Base-by-base conservation (phyloP, 1,139 yeast genomes). In the Pichia sp. region DNA sequence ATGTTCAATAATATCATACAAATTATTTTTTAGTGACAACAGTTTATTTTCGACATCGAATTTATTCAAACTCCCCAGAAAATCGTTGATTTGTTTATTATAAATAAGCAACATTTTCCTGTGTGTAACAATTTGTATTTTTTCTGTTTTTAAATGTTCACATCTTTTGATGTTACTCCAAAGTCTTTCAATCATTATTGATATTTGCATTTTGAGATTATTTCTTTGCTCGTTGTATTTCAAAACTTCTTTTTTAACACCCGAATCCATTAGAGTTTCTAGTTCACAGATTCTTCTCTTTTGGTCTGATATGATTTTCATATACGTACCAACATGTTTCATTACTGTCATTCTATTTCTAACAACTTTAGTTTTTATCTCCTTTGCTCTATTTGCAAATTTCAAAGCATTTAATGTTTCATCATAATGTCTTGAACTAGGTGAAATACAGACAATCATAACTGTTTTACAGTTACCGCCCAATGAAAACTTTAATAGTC, bases 391-490 rank as follows among this genome's bases (percentile, higher is more conserved):
- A 62, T 88, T 81, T 0, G 97, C 97, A 64, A 89, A 90, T 62
- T 87, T 87, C 50, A 90, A 73, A 0, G 97, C 87, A 63, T 89
- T 90, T 48, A 87, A 71, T 0, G 97, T 89, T 61, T 90, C 97
- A 61, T 90, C 97, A 62, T 87, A 88, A 64, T 90, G 96, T 38
- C 74, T 75, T 32, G 86, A 77, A 53, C 89, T 84, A 0, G 97
- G 97, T 4, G 95, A 84, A 4, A 90, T 78, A 66, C 97, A 90
- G 1, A 89, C 97, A 57, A 90, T 87, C 97, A 90, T 90, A 6
- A 88, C 92, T 0, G 97, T 90, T 64, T 86, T 85, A 67, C 97
- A 89, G 62, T 88, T 87, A 0, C 97, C 97, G 5, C 96, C 96
- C n/a, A 90, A 70, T 0, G 96, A 88, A 62, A 86, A 88, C 61